Evolutionary conservation across 2,329 filamentous ascomycete genomes (phyloP).

Genomic region (Claviceps sorghi): DNA sequence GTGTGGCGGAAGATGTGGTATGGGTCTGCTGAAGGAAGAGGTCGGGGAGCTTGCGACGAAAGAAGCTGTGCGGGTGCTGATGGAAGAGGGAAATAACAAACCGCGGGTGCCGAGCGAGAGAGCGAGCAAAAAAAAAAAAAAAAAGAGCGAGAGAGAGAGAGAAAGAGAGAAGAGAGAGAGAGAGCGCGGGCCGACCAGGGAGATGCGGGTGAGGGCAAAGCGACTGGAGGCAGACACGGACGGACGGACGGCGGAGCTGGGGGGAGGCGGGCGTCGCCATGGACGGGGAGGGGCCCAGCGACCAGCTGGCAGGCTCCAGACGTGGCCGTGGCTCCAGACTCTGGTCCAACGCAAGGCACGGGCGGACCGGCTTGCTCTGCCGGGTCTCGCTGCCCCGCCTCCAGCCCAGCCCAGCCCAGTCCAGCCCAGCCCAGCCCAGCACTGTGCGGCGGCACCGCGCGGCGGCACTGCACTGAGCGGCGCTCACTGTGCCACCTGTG

Average conservation of each 20-base stretch:
- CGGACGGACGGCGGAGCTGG: conserved; percentile 6
- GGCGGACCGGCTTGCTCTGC: conserved; percentile 6
- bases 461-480: background rate
- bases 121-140: no score
- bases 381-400: conserved; percentile 2
- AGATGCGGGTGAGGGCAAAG: conserved; percentile 3
- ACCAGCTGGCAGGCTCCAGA: background rate
- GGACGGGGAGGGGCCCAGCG: conserved; percentile 2
- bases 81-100: conserved; percentile 2
- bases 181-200: background rate
- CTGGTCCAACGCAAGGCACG: conserved; percentile 3
- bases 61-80: background rate
- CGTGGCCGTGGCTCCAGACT: background rate
- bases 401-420: background rate
- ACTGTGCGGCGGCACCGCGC: no score
- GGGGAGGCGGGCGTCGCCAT: conserved; percentile 3
- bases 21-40: background rate
- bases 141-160: background rate
- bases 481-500: background rate
- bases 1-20: background rate
- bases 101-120: background rate
- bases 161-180: background rate
- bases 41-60: background rate
- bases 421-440: background rate
- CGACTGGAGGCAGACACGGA: conserved; percentile 6